A percentile compares a stretch with the other conserved stretches of the same genome.
Evolutionary conservation across 129 eudicot genomes (phyloP).

Genomic region (Smallanthus sonchifolius): DNA sequence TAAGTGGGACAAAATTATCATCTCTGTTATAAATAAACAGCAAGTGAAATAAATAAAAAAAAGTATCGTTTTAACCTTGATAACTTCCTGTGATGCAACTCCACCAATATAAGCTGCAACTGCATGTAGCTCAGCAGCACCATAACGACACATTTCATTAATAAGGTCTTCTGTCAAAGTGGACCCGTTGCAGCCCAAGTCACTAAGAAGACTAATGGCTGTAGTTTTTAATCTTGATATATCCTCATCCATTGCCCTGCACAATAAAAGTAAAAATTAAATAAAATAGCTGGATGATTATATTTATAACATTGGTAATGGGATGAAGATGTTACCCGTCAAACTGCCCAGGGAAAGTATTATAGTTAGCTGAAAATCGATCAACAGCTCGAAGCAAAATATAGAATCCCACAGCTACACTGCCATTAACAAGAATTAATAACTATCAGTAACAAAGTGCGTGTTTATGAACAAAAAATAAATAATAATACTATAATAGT

Average conservation of each 20-base stretch:
- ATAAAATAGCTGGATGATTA: neutral
- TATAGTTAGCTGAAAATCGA: conserved; percentile 76
- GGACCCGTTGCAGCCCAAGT: conserved; percentile 86
- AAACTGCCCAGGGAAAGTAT: conserved; percentile 88
- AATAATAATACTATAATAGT: too few relatives aligned
- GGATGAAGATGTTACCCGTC: conserved; percentile 63
- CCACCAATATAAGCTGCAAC: conserved; percentile 94
- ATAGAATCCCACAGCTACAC: conserved; percentile 86
- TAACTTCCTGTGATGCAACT: conserved; percentile 93
- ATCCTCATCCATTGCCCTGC: conserved; percentile 92
- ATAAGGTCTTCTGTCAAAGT: conserved; percentile 87
- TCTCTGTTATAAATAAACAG: neutral
- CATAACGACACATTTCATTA: conserved; percentile 92
- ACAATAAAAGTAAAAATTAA: neutral
- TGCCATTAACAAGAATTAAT: conserved; percentile 20
- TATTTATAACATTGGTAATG: neutral
- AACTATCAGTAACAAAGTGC: too few relatives aligned
- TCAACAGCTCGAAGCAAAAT: conserved; percentile 92
- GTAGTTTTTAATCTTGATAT: conserved; percentile 80
- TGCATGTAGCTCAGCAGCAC: conserved; percentile 94
- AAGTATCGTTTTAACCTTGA: conserved; percentile 51
- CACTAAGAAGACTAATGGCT: conserved; percentile 71
- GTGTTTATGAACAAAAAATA: too few relatives aligned
- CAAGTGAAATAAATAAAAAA: neutral
- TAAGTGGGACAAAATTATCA: neutral